Evolutionary conservation across 1,139 yeast species (phyloP).

Genomic region (Lipomyces yarrowii): DNA sequence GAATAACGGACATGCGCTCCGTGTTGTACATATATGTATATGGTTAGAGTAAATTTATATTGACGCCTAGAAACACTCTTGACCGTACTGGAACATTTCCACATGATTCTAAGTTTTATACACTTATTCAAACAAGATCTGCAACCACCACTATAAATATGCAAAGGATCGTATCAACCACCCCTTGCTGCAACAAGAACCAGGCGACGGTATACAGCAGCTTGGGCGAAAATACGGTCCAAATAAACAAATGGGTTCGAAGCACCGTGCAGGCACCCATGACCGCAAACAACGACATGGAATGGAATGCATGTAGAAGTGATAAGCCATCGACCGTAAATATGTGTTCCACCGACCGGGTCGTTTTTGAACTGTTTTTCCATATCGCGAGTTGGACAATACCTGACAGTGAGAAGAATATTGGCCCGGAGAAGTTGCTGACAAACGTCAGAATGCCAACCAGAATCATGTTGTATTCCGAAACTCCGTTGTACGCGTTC

Average conservation of each 20-base stretch:
- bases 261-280: conserved; percentile 70
- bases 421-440: conserved; percentile 82
- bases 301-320: conserved; percentile 55
- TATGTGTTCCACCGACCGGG: conserved; percentile 34
- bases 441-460: conserved; percentile 81
- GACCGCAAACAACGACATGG: conserved; percentile 60
- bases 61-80: background rate
- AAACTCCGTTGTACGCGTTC: conserved; percentile 87
- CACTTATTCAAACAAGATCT: conserved; percentile 7
- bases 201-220: conserved; percentile 79
- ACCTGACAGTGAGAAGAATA: conserved; percentile 74
- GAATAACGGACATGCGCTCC: background rate
- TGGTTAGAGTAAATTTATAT: background rate
- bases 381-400: conserved; percentile 44
- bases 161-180: conserved; percentile 18
- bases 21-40: background rate
- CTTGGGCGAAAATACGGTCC: conserved; percentile 98
- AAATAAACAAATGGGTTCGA: conserved; percentile 85
- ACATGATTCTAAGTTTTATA: background rate
- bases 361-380: conserved; percentile 14
- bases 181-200: conserved; percentile 44
- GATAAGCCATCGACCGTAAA: conserved; percentile 43
- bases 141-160: conserved; percentile 7
- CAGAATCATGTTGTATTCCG: conserved; percentile 63
- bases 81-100: background rate